Percentiles rank a stretch among this genome's conserved stretches.
phyloP scores from a whole-genome alignment of 2,329 filamentous ascomycete species.

The Colletotrichum sp. region DNA sequence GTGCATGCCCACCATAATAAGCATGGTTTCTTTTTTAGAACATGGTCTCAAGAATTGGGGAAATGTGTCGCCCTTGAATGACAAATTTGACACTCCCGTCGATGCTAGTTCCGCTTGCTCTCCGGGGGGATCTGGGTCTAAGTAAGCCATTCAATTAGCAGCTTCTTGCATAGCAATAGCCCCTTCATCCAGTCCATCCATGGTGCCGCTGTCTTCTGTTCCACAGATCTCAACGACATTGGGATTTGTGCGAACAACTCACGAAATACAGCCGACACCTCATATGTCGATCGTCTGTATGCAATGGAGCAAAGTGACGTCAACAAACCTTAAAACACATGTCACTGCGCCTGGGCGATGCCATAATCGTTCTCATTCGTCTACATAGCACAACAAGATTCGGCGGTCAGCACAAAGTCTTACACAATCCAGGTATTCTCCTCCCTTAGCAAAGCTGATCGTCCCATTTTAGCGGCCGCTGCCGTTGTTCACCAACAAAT shows the following conservation, averaged over 20 bases:
- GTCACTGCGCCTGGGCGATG: neutral
- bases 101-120: neutral
- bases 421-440: neutral
- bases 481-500: slow-evolving; percentile 54
- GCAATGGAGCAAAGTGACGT: neutral
- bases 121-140: neutral
- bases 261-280: neutral
- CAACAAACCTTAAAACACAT: neutral
- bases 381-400: neutral
- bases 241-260: neutral
- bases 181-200: neutral
- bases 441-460: neutral
- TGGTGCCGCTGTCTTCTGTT: rapidly evolving
- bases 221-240: neutral
- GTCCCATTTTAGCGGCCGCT: neutral
- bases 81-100: neutral
- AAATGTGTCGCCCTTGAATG: neutral
- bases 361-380: neutral
- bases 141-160: neutral
- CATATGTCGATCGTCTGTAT: neutral
- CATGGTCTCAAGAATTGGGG: neutral
- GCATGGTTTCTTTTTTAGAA: neutral
- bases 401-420: neutral
- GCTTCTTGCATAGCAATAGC: neutral
- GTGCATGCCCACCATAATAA: neutral